These are phyloP conservation scores for Plasmodium billcollinsi DNA, from an alignment of 169 alveolate species.

Conservation along the genomic window DNA sequence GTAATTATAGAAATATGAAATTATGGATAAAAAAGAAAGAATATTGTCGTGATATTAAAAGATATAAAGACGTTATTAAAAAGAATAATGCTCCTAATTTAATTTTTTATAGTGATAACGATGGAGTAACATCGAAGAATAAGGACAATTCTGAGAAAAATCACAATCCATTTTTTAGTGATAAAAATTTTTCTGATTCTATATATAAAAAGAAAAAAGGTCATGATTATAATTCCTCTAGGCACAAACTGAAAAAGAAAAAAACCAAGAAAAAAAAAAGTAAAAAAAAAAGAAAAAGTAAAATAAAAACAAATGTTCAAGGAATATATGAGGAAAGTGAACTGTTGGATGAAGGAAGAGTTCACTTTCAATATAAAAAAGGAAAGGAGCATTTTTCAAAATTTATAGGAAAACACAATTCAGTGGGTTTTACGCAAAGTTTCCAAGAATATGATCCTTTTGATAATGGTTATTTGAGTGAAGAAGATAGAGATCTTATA, in stretches of 20 bases:
- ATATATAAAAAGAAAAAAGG: background rate
- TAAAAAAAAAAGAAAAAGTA: slow-evolving; percentile 47
- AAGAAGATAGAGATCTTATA: slow-evolving; percentile 69
- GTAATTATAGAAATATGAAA: slow-evolving; percentile 50
- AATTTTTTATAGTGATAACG: slow-evolving; percentile 70
- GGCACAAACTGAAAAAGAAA: background rate
- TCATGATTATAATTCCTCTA: too few species aligned
- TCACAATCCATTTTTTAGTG: slow-evolving; percentile 20
- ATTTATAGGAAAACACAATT: slow-evolving; percentile 12
- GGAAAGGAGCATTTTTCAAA: background rate
- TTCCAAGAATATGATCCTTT: slow-evolving; percentile 75
- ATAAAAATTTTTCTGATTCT: slow-evolving; percentile 50
- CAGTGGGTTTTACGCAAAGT: slow-evolving; percentile 17
- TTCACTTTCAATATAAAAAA: slow-evolving; percentile 1
- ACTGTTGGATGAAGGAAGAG: slow-evolving; percentile 14
- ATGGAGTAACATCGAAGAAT: slow-evolving; percentile 17
- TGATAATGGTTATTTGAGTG: slow-evolving; percentile 71
- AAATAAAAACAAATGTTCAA: slow-evolving; percentile 6
- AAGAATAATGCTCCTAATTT: slow-evolving; percentile 35
- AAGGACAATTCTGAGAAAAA: background rate
- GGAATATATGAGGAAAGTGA: slow-evolving; percentile 19
- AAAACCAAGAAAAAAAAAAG: slow-evolving; percentile 27
- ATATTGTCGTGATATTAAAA: slow-evolving; percentile 38
- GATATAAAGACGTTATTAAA: slow-evolving; percentile 72
- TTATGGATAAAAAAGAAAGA: slow-evolving; percentile 50